Evolutionary conservation across 768 basidiomycete genomes (phyloP), one percentile per base, ranked within the genome.

Genomic region (Chalciporus pseudorubinellus): DNA sequence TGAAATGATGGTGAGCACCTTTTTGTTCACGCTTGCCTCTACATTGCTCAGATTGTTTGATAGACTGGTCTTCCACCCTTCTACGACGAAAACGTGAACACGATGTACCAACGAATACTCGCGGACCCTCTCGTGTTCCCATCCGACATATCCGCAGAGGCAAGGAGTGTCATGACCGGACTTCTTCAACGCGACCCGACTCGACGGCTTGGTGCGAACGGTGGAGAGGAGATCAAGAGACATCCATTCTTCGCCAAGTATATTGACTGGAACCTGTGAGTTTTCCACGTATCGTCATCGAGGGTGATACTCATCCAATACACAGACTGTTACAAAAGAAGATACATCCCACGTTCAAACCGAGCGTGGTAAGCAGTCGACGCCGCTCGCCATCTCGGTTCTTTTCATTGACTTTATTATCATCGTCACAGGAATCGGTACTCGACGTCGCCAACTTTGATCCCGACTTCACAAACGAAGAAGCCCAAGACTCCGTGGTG

Each of bases 61-160:
- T 64, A 97, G 84, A 92, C 95, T 6, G 95, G 95, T 31, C 81
- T 99, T 14, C 97, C 95, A 11, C 95, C 95, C 3, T 98, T 97
- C 80, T 99, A 98, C 69, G 95, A 98, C 62, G 95, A 99, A 69
- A 97, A 98, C 68, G 95, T 95, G 39, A 95, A 95, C 74, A 88
- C 89, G 39, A 97, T 95, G 94, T 95, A 95, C 67, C 89, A 94
- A 69, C 87, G 95, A 52, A 98, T 98, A 65, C 80, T 98, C 21
- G 80, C 85, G 21, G 95, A 99, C 63, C 95, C 95, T 1, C 82
- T 99, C 33, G 78, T 88, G 33, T 98, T 99, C 79, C 89, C 91
- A 8, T 74, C 84, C 11, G 95, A 98, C 60, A 88, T 98, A 74
- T 77, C 87, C 1, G 71, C 82, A 1, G 95, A 99, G 65, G 95